Base-by-base conservation (phyloP, 129 eudicot genomes). In the Dittrichia graveolens region DNA sequence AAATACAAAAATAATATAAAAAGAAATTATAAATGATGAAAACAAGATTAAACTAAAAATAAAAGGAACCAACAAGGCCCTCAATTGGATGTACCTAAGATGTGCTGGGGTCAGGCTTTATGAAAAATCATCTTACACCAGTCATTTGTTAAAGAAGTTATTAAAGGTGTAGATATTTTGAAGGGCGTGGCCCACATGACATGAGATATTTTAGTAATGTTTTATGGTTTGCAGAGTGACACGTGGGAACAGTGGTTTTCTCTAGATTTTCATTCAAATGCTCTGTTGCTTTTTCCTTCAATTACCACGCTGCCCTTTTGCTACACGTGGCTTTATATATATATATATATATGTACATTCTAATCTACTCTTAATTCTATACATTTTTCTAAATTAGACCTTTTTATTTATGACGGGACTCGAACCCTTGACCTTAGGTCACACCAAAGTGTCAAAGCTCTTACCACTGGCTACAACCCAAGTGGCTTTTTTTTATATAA, bases 241-340 rank as follows among this genome's bases (percentile, higher is more conserved):
- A 74, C 72, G 55, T 74, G 62, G 62, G 7, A 14, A 35, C 5
- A n/a, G 2, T 10, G 50, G 50, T 3, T 13, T 24, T 49, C 61
- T 74, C 63, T 74, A 11, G 54, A 74, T 74, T 14, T 18, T 49
- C 49, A 16, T 69, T 3, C 5, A 15, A 67, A 61, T n/a, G 38
- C 63, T 34, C 4, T 37, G 69, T 67, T 31, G 60, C 31, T 9
- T 47, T 56, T 61, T 45, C 8, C 14, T 35, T 15, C 4, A 47
- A 46, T 60, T 46, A 61, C 50, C 37, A 35, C 18, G 72, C 7
- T 39, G 12, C 45, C 16, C 55, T 74, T 74, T 74, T 16, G 45
- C 63, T 64, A 50, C 78, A 74, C 78, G 72, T 74, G 71, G 53
- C n/a, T n/a, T n/a, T n/a, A n/a, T n/a, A n/a, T n/a, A n/a, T n/a